phyloP scores from a whole-genome alignment of 805 yeast species.

The Cephaloascus albidus region DNA sequence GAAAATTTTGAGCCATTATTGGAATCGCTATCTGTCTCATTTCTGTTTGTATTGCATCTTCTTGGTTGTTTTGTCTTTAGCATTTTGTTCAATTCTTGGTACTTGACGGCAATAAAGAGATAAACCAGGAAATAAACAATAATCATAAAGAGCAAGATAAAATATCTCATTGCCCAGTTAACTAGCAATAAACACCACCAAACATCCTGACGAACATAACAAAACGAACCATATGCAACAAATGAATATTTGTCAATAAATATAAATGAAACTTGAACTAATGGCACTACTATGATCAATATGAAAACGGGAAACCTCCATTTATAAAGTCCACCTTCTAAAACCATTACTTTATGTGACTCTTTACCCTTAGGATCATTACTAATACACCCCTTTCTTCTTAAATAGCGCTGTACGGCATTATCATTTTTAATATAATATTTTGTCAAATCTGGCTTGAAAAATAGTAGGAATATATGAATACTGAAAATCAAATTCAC shows the following conservation, averaged over 20 bases:
- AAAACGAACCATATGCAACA: neutral
- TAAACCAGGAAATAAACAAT: neutral
- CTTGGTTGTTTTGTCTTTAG: neutral
- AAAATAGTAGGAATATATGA: neutral
- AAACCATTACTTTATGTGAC: neutral
- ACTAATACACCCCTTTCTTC: no score
- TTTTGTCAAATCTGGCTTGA: neutral
- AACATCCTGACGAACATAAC: neutral
- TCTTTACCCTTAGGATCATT: no score
- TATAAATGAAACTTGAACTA: neutral
- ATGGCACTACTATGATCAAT: neutral
- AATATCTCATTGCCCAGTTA: neutral
- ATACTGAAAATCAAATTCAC: neutral
- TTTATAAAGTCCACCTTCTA: constrained; percentile 1
- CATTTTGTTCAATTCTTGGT: neutral
- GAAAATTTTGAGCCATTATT: no score
- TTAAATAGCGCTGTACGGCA: neutral
- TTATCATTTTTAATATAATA: neutral
- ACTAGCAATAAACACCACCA: neutral
- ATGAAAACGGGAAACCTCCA: neutral
- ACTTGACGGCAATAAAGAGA: neutral
- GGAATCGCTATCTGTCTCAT: no score
- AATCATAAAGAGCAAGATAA: neutral
- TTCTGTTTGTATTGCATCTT: neutral
- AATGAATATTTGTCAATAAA: neutral